phyloP scores from a whole-genome alignment of 1,139 yeast species.

The Geotrichum aggregatum region DNA sequence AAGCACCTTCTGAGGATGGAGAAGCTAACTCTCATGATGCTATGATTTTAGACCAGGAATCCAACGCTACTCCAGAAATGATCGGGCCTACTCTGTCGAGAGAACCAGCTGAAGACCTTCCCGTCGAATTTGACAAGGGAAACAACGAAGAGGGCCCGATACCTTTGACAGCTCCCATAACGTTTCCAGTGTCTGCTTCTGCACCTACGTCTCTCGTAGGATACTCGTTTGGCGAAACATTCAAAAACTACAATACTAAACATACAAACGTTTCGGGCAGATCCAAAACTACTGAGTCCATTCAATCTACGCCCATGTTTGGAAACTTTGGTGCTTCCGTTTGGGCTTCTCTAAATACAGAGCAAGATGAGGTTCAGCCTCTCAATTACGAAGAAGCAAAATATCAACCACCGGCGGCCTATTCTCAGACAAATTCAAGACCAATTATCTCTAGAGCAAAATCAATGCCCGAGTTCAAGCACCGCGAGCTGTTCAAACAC shows the following conservation, averaged over 20 bases:
- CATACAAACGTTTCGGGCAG: not conserved
- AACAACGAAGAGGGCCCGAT: not conserved
- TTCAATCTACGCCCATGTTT: slow-evolving; percentile 6
- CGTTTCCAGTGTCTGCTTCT: not conserved
- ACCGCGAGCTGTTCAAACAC: not conserved
- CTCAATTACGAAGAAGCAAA: not conserved
- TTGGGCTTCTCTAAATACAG: slow-evolving; percentile 5
- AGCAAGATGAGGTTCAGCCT: not conserved
- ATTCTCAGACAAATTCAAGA: not conserved
- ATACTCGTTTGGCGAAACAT: slow-evolving; percentile 6
- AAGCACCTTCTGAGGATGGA: not conserved
- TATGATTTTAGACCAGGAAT: not conserved
- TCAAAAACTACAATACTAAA: not conserved
- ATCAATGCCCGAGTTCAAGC: not conserved
- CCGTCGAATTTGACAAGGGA: not conserved
- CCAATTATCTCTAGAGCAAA: not conserved
- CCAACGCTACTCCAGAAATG: not conserved
- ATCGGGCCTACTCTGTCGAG: not conserved
- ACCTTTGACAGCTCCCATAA: slow-evolving; percentile 1
- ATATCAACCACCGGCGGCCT: not conserved
- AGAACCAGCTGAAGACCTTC: not conserved
- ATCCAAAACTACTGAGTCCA: not conserved
- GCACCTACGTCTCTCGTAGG: slow-evolving; percentile 6
- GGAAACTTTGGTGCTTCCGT: slow-evolving; percentile 10
- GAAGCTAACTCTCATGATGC: not conserved